Percentiles rank a stretch among this genome's conserved stretches.
phyloP scores from a whole-genome alignment of 352 stramenopile genomes.

The Phytophthora multivora region DNA sequence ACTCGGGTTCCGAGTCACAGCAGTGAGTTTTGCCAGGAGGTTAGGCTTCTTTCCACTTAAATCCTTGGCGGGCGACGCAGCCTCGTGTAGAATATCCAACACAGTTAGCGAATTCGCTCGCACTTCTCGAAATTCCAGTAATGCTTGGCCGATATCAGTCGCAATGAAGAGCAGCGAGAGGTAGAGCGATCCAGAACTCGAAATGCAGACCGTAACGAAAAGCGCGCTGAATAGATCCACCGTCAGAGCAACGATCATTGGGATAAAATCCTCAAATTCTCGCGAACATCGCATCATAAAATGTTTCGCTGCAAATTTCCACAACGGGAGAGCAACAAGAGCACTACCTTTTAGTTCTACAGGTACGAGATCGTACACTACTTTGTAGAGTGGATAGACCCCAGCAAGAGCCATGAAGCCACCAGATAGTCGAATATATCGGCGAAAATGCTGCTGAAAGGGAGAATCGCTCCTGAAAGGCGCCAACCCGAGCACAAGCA shows the following conservation, averaged over 20 bases:
- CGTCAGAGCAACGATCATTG: slow-evolving; percentile 15
- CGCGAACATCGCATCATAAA: slow-evolving; percentile 14
- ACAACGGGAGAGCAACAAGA: slow-evolving; percentile 9
- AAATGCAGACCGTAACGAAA: slow-evolving; percentile 31
- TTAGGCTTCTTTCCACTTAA: not conserved
- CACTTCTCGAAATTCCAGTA: slow-evolving; percentile 25
- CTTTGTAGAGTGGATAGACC: slow-evolving; percentile 22
- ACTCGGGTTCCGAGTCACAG: slow-evolving; percentile 6
- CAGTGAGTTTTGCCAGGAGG: not conserved
- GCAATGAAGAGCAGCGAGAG: slow-evolving; percentile 17
- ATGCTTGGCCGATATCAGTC: slow-evolving; percentile 9
- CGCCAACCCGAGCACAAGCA: slow-evolving; percentile 1
- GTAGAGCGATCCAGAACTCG: slow-evolving; percentile 9
- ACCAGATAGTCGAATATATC: slow-evolving; percentile 1
- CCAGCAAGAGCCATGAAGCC: slow-evolving; percentile 8
- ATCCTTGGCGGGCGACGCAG: not conserved
- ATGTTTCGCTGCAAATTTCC: slow-evolving; percentile 26
- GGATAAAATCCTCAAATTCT: slow-evolving; percentile 24
- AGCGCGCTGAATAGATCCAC: slow-evolving; percentile 29
- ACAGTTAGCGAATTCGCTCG: slow-evolving; percentile 4
- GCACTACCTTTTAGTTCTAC: slow-evolving; percentile 4
- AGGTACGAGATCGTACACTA: slow-evolving; percentile 15
- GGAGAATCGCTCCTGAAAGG: slow-evolving; percentile 12
- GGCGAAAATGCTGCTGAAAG: not conserved
- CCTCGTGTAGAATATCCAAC: slow-evolving; percentile 6